phyloP scores from a whole-genome alignment of 2,329 filamentous ascomycete species.

The Pestalotiopsis fici region DNA sequence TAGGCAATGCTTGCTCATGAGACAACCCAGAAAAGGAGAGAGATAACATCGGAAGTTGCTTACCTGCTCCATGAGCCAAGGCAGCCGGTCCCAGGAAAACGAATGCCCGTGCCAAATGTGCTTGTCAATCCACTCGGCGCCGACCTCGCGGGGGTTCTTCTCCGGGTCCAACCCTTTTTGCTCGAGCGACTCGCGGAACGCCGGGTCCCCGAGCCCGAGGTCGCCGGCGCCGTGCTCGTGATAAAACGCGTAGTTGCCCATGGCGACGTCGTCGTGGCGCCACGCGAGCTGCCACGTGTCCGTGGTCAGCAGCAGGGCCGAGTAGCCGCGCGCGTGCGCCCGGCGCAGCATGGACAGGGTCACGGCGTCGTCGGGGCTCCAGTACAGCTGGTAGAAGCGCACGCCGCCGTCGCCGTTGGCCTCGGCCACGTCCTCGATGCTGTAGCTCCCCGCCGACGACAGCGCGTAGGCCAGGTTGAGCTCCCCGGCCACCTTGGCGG shows the following conservation, averaged over 20 bases:
- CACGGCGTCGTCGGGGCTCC: constrained; percentile 32
- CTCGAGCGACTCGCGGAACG: constrained; percentile 55
- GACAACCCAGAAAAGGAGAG: no score
- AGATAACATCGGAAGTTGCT: no score
- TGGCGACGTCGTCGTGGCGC: constrained; percentile 58
- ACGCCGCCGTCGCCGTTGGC: constrained; percentile 22
- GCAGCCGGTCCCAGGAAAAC: constrained; percentile 64
- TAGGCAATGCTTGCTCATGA: no score
- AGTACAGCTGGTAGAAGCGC: constrained; percentile 27
- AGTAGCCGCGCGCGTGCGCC: constrained; percentile 54
- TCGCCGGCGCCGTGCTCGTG: constrained; percentile 57
- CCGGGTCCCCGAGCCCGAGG: constrained; percentile 58
- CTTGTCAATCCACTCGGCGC: constrained; percentile 62
- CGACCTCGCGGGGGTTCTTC: constrained; percentile 52
- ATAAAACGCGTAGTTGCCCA: constrained; percentile 64
- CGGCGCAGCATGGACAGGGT: constrained; percentile 50
- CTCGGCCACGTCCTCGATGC: constrained; percentile 26
- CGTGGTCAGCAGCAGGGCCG: constrained; percentile 59
- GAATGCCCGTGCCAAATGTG: constrained; percentile 65
- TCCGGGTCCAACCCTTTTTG: constrained; percentile 54
- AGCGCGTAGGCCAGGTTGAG: constrained; percentile 21
- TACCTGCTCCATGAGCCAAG: constrained; percentile 60
- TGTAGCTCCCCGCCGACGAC: constrained; percentile 25
- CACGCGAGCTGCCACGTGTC: constrained; percentile 67
- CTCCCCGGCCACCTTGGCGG: constrained; percentile 20